Base-by-base conservation (phyloP, 2,329 filamentous ascomycete genomes). In the Nannizziopsis arthrosporioides region DNA sequence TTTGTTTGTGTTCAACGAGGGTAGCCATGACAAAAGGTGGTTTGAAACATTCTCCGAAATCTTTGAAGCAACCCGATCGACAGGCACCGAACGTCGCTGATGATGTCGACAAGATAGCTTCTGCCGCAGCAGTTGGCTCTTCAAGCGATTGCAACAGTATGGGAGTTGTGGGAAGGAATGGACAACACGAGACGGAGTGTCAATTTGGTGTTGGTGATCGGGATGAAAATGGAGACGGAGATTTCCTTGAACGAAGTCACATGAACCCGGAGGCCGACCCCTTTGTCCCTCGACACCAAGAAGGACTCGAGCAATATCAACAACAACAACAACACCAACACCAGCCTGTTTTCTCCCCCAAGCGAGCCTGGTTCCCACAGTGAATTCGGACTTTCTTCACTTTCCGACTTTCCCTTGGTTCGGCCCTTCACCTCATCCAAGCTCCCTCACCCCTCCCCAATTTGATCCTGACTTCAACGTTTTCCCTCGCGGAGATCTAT, bases 231-330 rank as follows among this genome's bases (percentile, higher is more conserved):
- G 11, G 5, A 8, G 10, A 14, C 41, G 34, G 46, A 17, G 18
- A 22, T 43, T 39, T 32, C 46, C 35, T 9, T 44, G 39, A 14
- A 17, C 3, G 18, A 37, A 36, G 46, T 44, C 46, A 44, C 40
- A 38, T 48, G 46, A 48, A 48, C 27, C 46, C 46, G 12, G 34
- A 43, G 39, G 46, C 46, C 5, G 15, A 40, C 32, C 41, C 34
- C 31, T 48, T 48, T 48, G 19, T 43, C 2, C 35, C 46, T 44
- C 9, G 41, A 14, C 19, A 38, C 46, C 35, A 42, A 27, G 30
- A 14, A 36, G 22, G 22, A 7, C 22, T 7, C 22, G 4, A 27
- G 22, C 3, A 27, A 27, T 7, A 7, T 27, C 17, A 15, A 42
- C 38, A 17, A 37, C 19, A 36, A 18, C 18, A 46, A 18, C 39